phyloP scores from a whole-genome alignment of 345 rosid genomes.

The Salix dunnii region DNA sequence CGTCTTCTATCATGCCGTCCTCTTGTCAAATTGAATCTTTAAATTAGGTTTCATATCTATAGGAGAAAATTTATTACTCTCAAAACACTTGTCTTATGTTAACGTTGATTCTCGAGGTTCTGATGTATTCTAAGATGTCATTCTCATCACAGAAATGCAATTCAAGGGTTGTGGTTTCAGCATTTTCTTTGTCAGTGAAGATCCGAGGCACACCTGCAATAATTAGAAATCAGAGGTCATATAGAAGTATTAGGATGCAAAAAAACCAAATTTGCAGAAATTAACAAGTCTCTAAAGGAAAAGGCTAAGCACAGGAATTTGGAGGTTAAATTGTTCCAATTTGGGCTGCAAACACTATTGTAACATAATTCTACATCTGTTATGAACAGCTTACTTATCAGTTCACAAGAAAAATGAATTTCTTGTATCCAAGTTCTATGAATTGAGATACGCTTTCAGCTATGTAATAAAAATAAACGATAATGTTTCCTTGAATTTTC shows the following conservation, averaged over 20 bases:
- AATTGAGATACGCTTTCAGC: neutral
- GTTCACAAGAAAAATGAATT: neutral
- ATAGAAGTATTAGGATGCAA: neutral
- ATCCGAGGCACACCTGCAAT: constrained; percentile 76
- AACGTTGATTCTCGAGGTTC: constrained; percentile 80
- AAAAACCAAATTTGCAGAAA: neutral
- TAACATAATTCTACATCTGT: neutral
- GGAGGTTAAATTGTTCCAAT: neutral
- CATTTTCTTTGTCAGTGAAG: constrained; percentile 57
- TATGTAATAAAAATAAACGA: neutral
- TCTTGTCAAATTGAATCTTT: neutral
- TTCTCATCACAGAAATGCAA: constrained; percentile 35
- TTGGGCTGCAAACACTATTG: no score
- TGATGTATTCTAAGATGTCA: constrained; percentile 58
- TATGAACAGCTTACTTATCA: neutral
- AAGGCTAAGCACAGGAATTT: neutral
- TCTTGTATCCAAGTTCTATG: neutral
- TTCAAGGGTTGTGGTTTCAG: constrained; percentile 60
- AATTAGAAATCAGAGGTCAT: constrained; percentile 6
- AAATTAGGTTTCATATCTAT: neutral
- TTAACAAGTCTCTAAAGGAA: neutral
- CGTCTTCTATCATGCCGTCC: neutral
- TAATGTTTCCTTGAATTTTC: neutral
- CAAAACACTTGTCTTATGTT: constrained; percentile 81
- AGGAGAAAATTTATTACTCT: constrained; percentile 1